These are phyloP conservation scores for Xanthoconium separans DNA, from an alignment of 1,284 basidiomycete genomes.

Conservation along the genomic window DNA sequence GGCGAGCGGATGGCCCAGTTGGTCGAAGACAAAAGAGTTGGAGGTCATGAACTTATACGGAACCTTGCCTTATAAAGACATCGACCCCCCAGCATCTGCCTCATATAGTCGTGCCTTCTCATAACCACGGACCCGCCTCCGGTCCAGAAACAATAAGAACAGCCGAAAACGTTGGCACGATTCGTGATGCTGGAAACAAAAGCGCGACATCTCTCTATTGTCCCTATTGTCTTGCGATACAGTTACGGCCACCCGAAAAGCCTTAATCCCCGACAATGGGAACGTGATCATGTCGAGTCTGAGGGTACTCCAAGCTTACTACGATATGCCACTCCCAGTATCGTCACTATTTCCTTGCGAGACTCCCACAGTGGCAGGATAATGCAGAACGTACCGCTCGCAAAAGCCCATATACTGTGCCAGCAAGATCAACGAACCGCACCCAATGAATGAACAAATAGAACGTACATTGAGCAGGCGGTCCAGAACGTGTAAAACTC, in stretches of 20 bases:
- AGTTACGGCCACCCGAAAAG: constrained; percentile 5
- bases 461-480: constrained; percentile 43
- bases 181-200: constrained; percentile 13
- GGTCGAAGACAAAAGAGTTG: constrained; percentile 30
- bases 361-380: constrained; percentile 50
- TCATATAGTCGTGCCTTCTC: not conserved
- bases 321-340: constrained; percentile 23
- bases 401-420: constrained; percentile 46
- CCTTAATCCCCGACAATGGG: not conserved
- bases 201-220: constrained; percentile 19
- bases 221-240: constrained; percentile 24
- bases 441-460: not conserved
- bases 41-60: not conserved
- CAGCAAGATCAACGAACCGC: not conserved
- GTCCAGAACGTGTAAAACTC: constrained; percentile 54
- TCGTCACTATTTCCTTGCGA: constrained; percentile 37
- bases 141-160: constrained; percentile 25
- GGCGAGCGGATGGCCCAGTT: constrained; percentile 6
- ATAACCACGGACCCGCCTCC: not conserved
- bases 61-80: not conserved
- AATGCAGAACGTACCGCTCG: constrained; percentile 47
- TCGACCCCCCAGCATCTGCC: constrained; percentile 8
- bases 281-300: not conserved
- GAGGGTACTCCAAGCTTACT: not conserved
- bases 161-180: constrained; percentile 8